Evolutionary conservation across 2,329 filamentous ascomycete species (phyloP).

Genomic region (Alternaria sp.): DNA sequence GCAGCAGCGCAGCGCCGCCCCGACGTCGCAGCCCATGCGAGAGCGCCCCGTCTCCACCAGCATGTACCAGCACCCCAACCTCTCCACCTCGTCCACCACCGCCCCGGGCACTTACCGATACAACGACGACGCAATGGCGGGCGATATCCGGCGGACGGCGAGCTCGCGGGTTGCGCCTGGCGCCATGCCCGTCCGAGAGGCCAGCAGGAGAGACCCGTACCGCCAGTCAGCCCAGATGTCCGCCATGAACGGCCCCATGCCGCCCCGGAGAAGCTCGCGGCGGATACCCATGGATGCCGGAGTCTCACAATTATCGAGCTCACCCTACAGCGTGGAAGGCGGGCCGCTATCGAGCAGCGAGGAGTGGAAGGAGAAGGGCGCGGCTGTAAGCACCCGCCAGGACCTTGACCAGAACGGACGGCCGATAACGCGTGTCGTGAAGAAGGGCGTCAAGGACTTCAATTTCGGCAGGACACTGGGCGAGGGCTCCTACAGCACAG

Average conservation of each 20-base stretch:
- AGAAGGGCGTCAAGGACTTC: conserved; percentile 98
- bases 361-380: conserved; percentile 94
- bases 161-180: conserved; percentile 69
- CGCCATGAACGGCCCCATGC: conserved; percentile 66
- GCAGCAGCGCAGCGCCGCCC: conserved; percentile 34
- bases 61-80: conserved; percentile 58
- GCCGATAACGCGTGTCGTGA: conserved; percentile 80
- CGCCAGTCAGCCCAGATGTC: conserved; percentile 63
- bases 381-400: conserved; percentile 80
- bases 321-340: conserved; percentile 62
- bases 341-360: conserved; percentile 73
- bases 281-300: conserved; percentile 64
- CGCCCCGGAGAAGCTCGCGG: conserved; percentile 78
- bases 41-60: conserved; percentile 53
- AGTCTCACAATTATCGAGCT: conserved; percentile 35
- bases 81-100: conserved; percentile 54
- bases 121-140: conserved; percentile 51
- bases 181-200: conserved; percentile 69
- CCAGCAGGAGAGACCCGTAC: conserved; percentile 73
- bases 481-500: conserved; percentile 97
- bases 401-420: conserved; percentile 87
- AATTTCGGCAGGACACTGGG: conserved; percentile 88
- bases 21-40: conserved; percentile 37
- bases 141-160: conserved; percentile 57
- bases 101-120: conserved; percentile 54